phyloP scores from a whole-genome alignment of 2,329 filamentous ascomycete genomes.

The Fusarium sp. region DNA sequence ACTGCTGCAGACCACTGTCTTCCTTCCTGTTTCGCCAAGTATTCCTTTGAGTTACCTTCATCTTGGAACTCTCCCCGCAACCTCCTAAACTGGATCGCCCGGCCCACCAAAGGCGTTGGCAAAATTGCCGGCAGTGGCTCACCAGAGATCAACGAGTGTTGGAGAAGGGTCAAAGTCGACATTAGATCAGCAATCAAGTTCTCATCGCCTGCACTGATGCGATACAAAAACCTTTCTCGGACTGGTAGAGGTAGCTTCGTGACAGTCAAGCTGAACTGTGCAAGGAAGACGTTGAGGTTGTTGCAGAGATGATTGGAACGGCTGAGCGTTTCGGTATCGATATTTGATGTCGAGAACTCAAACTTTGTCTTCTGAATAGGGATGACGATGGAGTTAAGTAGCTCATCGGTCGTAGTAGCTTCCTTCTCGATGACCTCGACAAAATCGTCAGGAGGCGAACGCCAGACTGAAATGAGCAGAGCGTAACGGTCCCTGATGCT shows the following conservation, averaged over 20 bases:
- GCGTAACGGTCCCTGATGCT: conserved; percentile 20
- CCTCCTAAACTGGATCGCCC: conserved; percentile 21
- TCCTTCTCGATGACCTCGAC: conserved; percentile 19
- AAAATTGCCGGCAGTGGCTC: conserved; percentile 15
- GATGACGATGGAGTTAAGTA: conserved; percentile 14
- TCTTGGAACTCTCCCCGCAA: conserved; percentile 18
- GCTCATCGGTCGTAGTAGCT: conserved; percentile 9
- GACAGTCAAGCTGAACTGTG: conserved; percentile 17
- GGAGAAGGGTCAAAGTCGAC: conserved; percentile 22
- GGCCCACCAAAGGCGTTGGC: conserved; percentile 15
- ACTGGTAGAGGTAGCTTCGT: conserved; percentile 15
- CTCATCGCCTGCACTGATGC: conserved; percentile 11
- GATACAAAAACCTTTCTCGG: conserved; percentile 13
- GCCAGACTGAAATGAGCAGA: conserved; percentile 13
- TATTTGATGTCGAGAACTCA: conserved; percentile 24
- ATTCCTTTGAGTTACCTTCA: conserved; percentile 9
- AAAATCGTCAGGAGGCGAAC: conserved; percentile 7
- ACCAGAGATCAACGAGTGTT: conserved; percentile 19
- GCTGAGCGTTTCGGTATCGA: conserved; percentile 18
- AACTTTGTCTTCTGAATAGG: conserved; percentile 20
- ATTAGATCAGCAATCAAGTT: conserved; percentile 15
- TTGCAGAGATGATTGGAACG: conserved; percentile 16
- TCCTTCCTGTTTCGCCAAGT: conserved; percentile 1
- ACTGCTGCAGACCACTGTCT: conserved; percentile 24
- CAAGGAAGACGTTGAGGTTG: conserved; percentile 20